Evolutionary conservation across 306 rosid species (phyloP), one percentile per base, ranked within the genome.

Genomic region (Gastrolobium bilobum): DNA sequence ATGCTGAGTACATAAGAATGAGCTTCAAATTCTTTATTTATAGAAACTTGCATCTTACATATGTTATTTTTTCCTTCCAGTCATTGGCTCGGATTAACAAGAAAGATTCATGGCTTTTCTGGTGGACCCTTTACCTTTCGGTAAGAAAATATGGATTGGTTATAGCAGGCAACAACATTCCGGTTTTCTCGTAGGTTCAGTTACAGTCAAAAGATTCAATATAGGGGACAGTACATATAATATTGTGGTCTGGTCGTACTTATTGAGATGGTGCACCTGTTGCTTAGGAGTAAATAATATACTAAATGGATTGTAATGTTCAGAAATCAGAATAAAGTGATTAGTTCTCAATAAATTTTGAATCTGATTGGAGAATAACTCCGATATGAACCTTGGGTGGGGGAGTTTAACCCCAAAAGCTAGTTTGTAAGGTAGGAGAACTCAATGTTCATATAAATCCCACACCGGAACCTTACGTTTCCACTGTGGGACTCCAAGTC

Each of bases 21-120:
- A 26, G 76, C 61, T 43, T 69, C 10, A 6, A 52, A 39, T 76
- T 70, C 68, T 82, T 40, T 75, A 31, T 67, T 2, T 5, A 54
- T 37, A 31, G 20, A 51, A 59, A 54, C 50, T 58, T 59, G 62
- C 58, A 10, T 79, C 67, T 75, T 66, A 83, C 39, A 9, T 68
- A 5, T 58, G n/a, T 64, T 82, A 11, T 2, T 4, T 11, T 83
- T 77, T 73, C 52, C 30, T 50, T 73, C 6, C 78, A 95, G 98
- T 93, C 98, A 40, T 68, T 93, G 92, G 87, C 97, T 69, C 90
- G 96, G 87, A 93, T 93, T 96, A 95, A 95, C 91, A 95, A 95
- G 86, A 93, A 95, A 63, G 98, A 93, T 85, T 93, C 99, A 2
- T 93, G 98, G 97, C 92, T 95, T 61, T 95, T 95, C 85, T 95